Evolutionary conservation across 345 rosid species (phyloP).

Genomic region (Eucalyptus dawsonii): DNA sequence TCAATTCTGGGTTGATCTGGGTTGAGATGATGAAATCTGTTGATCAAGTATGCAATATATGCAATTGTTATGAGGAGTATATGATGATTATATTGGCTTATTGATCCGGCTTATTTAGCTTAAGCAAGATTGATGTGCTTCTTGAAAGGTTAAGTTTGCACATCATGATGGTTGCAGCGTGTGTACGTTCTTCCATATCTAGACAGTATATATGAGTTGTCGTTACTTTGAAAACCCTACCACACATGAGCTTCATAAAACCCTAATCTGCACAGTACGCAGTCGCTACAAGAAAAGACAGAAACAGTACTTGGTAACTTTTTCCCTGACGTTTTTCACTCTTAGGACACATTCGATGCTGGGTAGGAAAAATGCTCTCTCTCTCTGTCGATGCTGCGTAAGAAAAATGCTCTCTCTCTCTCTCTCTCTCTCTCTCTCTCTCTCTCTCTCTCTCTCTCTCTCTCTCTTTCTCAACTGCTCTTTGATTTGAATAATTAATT

Average conservation of each 20-base stretch:
- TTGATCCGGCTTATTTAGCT: background rate
- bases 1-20: background rate
- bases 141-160: background rate
- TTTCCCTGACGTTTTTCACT: background rate
- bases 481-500: background rate
- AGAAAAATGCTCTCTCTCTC: background rate
- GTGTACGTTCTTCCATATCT: background rate
- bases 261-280: slow-evolving; percentile 23
- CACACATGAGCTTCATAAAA: slow-evolving; percentile 6
- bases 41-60: background rate
- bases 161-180: background rate
- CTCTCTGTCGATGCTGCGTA: background rate
- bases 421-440: background rate
- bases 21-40: background rate
- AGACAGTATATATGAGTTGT: background rate
- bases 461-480: background rate
- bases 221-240: slow-evolving; percentile 14
- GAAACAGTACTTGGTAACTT: background rate
- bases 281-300: background rate
- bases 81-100: background rate
- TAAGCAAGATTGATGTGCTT: background rate
- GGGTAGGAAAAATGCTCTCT: background rate
- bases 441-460: background rate
- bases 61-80: background rate
- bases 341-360: background rate